These are phyloP conservation scores for Collybia sp. DNA, from an alignment of 768 basidiomycete genomes.

Conservation along the genomic window DNA sequence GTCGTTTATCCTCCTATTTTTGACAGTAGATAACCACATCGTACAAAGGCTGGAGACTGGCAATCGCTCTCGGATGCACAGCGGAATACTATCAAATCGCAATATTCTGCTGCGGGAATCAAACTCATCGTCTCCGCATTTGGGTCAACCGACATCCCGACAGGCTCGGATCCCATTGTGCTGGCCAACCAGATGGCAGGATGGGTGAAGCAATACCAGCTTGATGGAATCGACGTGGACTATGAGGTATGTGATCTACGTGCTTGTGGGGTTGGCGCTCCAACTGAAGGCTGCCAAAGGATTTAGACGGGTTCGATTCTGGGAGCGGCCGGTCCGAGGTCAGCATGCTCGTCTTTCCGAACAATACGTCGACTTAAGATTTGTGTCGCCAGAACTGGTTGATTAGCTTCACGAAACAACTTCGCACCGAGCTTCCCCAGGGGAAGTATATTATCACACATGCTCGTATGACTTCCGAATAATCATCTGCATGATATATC, in stretches of 20 bases:
- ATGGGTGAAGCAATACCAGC: constrained; percentile 53
- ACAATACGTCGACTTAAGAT: background rate
- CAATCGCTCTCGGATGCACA: constrained; percentile 36
- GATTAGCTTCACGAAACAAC: constrained; percentile 42
- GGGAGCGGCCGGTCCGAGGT: constrained; percentile 50
- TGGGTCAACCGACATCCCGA: constrained; percentile 54
- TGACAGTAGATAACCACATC: background rate
- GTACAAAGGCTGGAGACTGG: constrained; percentile 45
- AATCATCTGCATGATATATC: background rate
- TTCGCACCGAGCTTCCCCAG: constrained; percentile 40
- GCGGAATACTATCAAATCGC: constrained; percentile 44
- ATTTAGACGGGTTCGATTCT: constrained; percentile 55
- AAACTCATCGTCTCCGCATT: constrained; percentile 63
- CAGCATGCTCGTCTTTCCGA: background rate
- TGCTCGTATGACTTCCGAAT: constrained; percentile 34
- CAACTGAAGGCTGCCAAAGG: constrained; percentile 26
- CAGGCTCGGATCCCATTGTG: constrained; percentile 50
- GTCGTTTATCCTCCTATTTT: background rate
- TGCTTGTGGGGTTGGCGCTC: background rate
- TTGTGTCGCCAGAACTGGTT: constrained; percentile 35
- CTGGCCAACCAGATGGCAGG: constrained; percentile 62
- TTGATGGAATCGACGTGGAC: constrained; percentile 75
- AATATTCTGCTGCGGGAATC: constrained; percentile 55
- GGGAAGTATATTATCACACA: constrained; percentile 47
- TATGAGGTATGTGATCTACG: constrained; percentile 41